Conservation (phyloP, 2,329 filamentous ascomycete species). For the Colletotrichum lupini region DNA sequence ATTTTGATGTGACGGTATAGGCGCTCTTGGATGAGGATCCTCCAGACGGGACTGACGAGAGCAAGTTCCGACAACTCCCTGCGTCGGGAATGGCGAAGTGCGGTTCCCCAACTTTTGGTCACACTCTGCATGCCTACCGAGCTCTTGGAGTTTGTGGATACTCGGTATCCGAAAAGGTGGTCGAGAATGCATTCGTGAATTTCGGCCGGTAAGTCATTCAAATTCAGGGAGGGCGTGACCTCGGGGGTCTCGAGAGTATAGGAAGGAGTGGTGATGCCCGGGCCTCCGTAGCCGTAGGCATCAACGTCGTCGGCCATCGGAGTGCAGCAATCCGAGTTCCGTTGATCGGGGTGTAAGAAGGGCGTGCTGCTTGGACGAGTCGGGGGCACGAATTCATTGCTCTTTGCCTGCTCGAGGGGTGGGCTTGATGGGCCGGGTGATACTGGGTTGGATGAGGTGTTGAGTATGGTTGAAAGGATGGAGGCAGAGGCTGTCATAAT, state of each 20-base stretch:
- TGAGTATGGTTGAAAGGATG: conserved; percentile 49
- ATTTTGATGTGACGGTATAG: conserved; percentile 82
- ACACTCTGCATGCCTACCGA: conserved; percentile 64
- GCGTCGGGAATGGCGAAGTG: conserved; percentile 73
- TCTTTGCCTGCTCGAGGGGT: conserved; percentile 58
- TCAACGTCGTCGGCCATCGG: conserved; percentile 43
- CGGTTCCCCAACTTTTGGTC: conserved; percentile 71
- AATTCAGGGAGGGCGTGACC: conserved; percentile 39
- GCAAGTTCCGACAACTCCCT: conserved; percentile 75
- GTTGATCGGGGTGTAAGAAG: conserved; percentile 65
- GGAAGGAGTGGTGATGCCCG: conserved; percentile 40
- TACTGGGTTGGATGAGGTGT: conserved; percentile 63
- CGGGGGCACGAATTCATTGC: conserved; percentile 59
- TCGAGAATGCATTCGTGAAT: conserved; percentile 80
- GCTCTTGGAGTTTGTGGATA: conserved; percentile 69
- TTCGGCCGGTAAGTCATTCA: conserved; percentile 71
- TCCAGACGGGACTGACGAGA: conserved; percentile 72
- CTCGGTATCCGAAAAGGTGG: conserved; percentile 75
- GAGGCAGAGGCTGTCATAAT: conserved; percentile 51
- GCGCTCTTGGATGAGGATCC: conserved; percentile 74
- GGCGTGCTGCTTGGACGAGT: conserved; percentile 70
- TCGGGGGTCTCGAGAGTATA: conserved; percentile 34
- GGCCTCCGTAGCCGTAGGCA: conserved; percentile 41
- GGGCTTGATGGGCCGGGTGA: conserved; percentile 65
- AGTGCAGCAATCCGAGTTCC: conserved; percentile 53